Base-by-base conservation (phyloP, 176 grass and related monocot species). In the Areca catechu region DNA sequence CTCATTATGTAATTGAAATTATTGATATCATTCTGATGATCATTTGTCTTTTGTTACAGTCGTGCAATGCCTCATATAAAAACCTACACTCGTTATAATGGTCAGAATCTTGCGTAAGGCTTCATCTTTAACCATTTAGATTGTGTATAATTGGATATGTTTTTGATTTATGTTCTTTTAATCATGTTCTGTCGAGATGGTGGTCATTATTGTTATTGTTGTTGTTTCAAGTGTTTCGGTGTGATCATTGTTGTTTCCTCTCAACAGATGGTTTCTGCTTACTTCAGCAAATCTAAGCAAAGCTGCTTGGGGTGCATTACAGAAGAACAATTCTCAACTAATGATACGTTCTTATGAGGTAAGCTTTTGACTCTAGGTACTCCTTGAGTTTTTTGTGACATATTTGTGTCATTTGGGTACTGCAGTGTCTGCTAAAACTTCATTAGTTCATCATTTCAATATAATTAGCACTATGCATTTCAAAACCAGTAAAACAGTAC, bases 281-380 rank as follows among this genome's bases (percentile, higher is more conserved):
- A 97, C 87, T 22, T 97, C 83, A 19, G 59, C 93, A 69, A 97
- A 97, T 85, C 79, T 97, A 80, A 91, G 93, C 76, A 97, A 91
- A 58, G 93, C 93, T 69, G 87, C 93, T 74, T 97, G 86, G 93
- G 93, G 93, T n/a, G 83, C 87, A 22, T 77, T 85, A 54, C 87
- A 91, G 72, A 97, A 97, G 79, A 97, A 88, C 61, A 91, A 82
- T 77, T 68, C 93, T 4, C 83, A 97, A 71, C 81, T 97, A 22
- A 97, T 97, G 93, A 85, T 97, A 77, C 87, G 93, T 16, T 97
- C 87, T 18, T 97, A 97, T 60, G 93, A 97, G 86, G 93, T 91
- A 74, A 50, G 58, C 5, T 43, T 43, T 9, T 43, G 3, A 3
- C 27, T 43, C 10, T 12, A 43, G 6, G 10, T 43, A 12, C 34